phyloP scores from a whole-genome alignment of 179 eudicot genomes.

The Silene vulgaris region DNA sequence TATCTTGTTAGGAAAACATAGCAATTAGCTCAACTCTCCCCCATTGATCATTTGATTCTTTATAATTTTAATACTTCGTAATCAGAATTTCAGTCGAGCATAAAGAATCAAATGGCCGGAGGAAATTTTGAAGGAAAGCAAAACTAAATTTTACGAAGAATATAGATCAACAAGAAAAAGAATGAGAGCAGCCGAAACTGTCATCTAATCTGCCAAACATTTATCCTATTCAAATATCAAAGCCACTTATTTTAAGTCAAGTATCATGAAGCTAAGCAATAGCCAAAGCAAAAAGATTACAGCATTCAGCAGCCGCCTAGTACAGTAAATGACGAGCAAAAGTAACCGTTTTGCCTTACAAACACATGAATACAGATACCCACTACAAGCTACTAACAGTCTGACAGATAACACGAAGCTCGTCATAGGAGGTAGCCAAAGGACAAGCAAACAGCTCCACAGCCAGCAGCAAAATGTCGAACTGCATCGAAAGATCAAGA shows the following conservation, averaged over 20 bases:
- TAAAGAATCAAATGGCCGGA: too few relatives aligned
- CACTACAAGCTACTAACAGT: constrained; percentile 1
- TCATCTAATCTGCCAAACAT: neutral
- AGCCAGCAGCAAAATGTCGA: neutral
- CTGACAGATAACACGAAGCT: constrained; percentile 9
- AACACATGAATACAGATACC: constrained; percentile 20
- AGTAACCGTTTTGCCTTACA: constrained; percentile 4
- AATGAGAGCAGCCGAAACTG: too few relatives aligned
- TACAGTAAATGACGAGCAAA: neutral
- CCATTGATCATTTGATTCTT: too few relatives aligned
- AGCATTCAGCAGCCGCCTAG: constrained; percentile 20
- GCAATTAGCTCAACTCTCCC: too few relatives aligned
- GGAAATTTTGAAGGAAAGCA: too few relatives aligned
- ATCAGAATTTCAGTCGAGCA: too few relatives aligned
- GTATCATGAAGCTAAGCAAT: neutral
- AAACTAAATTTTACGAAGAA: too few relatives aligned
- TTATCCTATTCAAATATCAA: neutral
- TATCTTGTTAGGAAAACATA: too few relatives aligned
- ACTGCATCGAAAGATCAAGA: constrained; percentile 17
- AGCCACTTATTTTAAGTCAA: neutral
- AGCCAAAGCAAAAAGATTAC: neutral
- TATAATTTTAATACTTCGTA: too few relatives aligned
- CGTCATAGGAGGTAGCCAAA: neutral
- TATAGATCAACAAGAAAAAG: too few relatives aligned
- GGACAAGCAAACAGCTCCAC: neutral